Evolutionary conservation across 805 yeast species (phyloP).

Genomic region (Saturnispora silvae): DNA sequence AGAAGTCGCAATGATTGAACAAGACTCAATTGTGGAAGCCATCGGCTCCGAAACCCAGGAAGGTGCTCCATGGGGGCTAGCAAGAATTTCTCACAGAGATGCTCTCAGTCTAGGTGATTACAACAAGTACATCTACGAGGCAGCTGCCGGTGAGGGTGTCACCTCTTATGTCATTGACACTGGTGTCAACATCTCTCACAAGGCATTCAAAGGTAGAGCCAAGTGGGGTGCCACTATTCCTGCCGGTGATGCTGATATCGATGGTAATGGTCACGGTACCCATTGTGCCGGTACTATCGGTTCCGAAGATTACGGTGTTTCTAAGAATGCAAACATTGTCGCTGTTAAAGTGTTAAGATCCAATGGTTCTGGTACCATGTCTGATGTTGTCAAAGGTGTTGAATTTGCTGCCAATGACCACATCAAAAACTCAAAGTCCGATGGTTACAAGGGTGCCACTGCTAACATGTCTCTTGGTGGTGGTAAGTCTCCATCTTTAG

Average conservation of each 20-base stretch:
- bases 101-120: slow-evolving; percentile 56
- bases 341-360: slow-evolving; percentile 79
- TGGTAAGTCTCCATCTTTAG: slow-evolving; percentile 80
- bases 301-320: slow-evolving; percentile 70
- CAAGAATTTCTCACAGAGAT: slow-evolving; percentile 78
- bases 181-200: slow-evolving; percentile 68
- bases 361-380: slow-evolving; percentile 75
- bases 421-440: slow-evolving; percentile 36
- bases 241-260: slow-evolving; percentile 53
- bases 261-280: slow-evolving; percentile 92
- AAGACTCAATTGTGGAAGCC: slow-evolving; percentile 61
- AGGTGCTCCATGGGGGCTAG: slow-evolving; percentile 92
- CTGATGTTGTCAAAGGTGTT: slow-evolving; percentile 77
- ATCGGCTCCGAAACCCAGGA: slow-evolving; percentile 56
- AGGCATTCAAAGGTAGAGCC: slow-evolving; percentile 78
- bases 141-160: slow-evolving; percentile 71
- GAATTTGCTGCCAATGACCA: slow-evolving; percentile 75
- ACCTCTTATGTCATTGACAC: slow-evolving; percentile 86
- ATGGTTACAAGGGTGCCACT: slow-evolving; percentile 73
- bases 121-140: slow-evolving; percentile 64
- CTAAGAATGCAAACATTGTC: slow-evolving; percentile 67
- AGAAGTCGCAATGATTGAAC: slow-evolving; percentile 51
- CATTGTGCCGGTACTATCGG: slow-evolving; percentile 97
- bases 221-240: slow-evolving; percentile 80
- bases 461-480: slow-evolving; percentile 95